These are phyloP conservation scores for Crithidia bombi DNA, from an alignment of 208 protist genomes.

Conservation along the genomic window DNA sequence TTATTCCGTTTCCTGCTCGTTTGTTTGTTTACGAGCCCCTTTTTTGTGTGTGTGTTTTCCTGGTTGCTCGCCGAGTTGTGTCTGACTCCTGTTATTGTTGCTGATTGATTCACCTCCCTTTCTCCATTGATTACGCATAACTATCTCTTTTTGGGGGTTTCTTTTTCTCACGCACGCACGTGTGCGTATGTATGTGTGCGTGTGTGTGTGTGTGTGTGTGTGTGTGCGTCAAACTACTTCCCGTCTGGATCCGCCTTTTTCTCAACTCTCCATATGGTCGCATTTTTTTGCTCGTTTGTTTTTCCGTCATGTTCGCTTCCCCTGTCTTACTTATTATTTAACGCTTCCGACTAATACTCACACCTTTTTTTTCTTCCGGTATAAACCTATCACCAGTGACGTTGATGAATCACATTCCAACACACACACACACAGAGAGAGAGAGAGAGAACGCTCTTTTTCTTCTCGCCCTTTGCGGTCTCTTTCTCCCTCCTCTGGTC, in stretches of 20 bases:
- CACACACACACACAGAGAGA: conserved; percentile 3
- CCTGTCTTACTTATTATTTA: conserved; percentile 20
- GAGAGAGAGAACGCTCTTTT: conserved; percentile 8
- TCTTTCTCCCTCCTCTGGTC: not conserved
- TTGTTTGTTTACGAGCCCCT: no score
- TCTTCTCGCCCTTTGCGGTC: conserved; percentile 5
- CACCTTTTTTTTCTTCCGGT: conserved; percentile 18
- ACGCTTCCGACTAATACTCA: not conserved
- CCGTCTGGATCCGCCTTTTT: not conserved
- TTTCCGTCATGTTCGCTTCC: not conserved
- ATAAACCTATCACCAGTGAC: not conserved
- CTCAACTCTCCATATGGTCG: not conserved
- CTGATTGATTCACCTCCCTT: not conserved
- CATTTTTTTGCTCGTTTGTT: not conserved
- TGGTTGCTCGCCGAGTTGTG: no score
- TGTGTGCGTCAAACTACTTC: not conserved
- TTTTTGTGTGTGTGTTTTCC: no score
- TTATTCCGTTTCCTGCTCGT: no score
- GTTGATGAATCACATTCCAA: not conserved
- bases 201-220: not conserved
- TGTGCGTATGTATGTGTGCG: not conserved
- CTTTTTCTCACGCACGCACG: no score
- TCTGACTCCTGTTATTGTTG: no score
- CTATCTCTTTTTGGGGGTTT: no score
- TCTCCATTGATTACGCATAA: no score